Base-by-base conservation (phyloP, 129 eudicot species). In the Artemisia tridentata region DNA sequence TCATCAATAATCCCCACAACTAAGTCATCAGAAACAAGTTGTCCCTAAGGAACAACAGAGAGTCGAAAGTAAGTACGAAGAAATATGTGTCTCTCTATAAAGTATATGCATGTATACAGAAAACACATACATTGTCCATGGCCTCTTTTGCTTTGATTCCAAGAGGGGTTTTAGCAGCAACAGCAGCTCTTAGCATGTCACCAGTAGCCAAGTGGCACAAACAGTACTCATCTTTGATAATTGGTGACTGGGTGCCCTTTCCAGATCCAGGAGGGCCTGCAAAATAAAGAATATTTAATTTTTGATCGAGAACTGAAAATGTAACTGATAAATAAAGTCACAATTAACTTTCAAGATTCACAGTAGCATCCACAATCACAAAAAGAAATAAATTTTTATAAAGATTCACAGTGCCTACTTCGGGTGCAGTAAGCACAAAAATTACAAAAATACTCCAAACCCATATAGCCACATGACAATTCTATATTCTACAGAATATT, bases 261-360 rank as follows among this genome's bases (percentile, higher is more conserved):
- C 99, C 99, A 21, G 99, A 90, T 71, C 99, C 97, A 67, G 99
- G 99, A 23, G 99, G 99, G 4, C 99, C 97, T 93, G n/a, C n/a
- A n/a, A 87, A 63, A 80, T 13, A 15, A n/a, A n/a, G 25, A 45
- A 29, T 53, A 27, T 61, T 67, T 4, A 29, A 68, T 77, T 47
- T 48, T 49, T 58, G 6, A 2, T 12, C 14, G n/a, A 16, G 15
- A n/a, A 72, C 31, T 27, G 34, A 61, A 59, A 55, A 52, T 20
- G 9, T 50, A 27, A 20, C 16, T 66, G 65, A n/a, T n/a, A n/a
- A 51, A 66, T 34, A 38, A 21, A 66, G 49, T n/a, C 31, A 7
- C 61, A 65, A 63, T 45, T n/a, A n/a, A n/a, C n/a, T n/a, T n/a
- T n/a, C n/a, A n/a, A n/a, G n/a, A n/a, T n/a, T n/a, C n/a, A n/a